Evolutionary conservation across 208 protist genomes (phyloP).

Genomic region (Acanthamoeba castellanii): DNA sequence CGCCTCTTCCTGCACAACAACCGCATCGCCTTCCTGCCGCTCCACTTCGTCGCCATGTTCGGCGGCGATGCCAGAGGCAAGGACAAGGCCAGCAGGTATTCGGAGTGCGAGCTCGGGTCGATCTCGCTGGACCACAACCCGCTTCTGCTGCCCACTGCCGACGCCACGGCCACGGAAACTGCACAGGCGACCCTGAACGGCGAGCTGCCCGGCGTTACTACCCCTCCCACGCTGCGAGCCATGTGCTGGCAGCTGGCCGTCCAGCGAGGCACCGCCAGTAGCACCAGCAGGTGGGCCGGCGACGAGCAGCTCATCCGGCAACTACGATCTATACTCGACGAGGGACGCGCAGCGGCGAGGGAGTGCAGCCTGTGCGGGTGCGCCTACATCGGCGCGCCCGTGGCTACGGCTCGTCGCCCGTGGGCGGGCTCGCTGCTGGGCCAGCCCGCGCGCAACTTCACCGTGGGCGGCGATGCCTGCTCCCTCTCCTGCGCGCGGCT

Average conservation of each 20-base stretch:
- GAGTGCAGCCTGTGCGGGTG: conserved; percentile 6
- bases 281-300: not conserved
- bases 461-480: not conserved
- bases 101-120: not conserved
- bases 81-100: not conserved
- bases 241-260: not conserved
- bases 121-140: conserved; percentile 12
- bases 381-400: not conserved
- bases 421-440: not conserved
- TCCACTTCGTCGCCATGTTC: not conserved
- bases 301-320: too few relatives aligned
- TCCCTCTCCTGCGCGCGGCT: not conserved
- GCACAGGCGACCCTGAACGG: not conserved
- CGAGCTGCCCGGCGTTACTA: not conserved
- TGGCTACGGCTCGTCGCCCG: not conserved
- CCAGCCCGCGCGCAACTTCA: not conserved
- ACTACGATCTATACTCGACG: not conserved
- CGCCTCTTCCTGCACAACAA: conserved; percentile 7
- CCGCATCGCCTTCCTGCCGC: not conserved
- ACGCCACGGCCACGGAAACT: not conserved
- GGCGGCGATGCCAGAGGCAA: not conserved
- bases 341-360: not conserved
- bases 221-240: not conserved
- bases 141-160: not conserved
- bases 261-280: not conserved